Conservation (phyloP, 1,139 yeast species). For the Schizosaccharomyces versatilis region DNA sequence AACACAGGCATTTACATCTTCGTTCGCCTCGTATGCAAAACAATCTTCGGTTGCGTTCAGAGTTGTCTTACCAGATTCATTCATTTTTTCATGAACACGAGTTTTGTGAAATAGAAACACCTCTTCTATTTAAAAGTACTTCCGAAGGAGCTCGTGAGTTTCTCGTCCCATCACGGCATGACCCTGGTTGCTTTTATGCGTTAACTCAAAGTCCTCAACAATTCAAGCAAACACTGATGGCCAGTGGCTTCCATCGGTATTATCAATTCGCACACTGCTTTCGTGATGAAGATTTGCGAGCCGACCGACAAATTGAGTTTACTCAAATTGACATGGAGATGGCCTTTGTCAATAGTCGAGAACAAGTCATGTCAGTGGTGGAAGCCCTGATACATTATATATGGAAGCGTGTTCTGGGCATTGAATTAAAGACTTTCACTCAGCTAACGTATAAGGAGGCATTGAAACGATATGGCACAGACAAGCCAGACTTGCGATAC, state of each 20-base stretch:
- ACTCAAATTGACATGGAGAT: conserved; percentile 89
- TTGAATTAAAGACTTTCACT: conserved; percentile 18
- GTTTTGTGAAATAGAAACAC: conserved; percentile 80
- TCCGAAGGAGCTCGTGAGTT: conserved; percentile 98
- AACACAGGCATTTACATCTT: conserved; percentile 56
- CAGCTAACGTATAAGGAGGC: conserved; percentile 46
- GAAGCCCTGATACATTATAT: conserved; percentile 33
- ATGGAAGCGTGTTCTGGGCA: conserved; percentile 31
- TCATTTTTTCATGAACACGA: conserved; percentile 24
- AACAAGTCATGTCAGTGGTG: conserved; percentile 45
- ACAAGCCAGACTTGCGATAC: conserved; percentile 73
- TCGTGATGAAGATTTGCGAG: conserved; percentile 82
- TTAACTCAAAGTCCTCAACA: conserved; percentile 96
- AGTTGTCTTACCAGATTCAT: conserved; percentile 36
- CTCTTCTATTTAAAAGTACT: conserved; percentile 74
- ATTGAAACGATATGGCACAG: conserved; percentile 59
- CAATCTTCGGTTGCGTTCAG: conserved; percentile 38
- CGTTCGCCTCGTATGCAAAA: conserved; percentile 27
- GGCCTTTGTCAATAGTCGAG: conserved; percentile 45
- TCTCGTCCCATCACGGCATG: conserved; percentile 64
- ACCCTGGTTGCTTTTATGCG: conserved; percentile 45
- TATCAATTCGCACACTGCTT: conserved; percentile 86
- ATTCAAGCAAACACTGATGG: conserved; percentile 81
- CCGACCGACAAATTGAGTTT: conserved; percentile 93
- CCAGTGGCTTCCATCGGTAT: conserved; percentile 69